Base-by-base conservation (phyloP, 345 rosid species). In the Corymbia maculata region DNA sequence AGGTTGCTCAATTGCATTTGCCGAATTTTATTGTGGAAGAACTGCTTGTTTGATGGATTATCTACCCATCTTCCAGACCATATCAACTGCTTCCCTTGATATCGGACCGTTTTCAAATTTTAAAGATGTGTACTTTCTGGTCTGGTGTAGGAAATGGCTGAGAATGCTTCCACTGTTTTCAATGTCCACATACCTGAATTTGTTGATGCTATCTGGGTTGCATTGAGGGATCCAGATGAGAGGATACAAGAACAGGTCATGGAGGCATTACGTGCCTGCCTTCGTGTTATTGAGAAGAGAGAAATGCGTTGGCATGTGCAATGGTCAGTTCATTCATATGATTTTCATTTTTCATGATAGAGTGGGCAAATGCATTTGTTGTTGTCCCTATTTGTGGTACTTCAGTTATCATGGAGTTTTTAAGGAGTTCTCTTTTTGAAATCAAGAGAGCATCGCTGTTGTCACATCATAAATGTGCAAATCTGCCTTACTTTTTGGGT, bases 271-370 rank as follows among this genome's bases (percentile, higher is more conserved):
- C 99, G 99, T 88, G 99, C 99, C 86, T 98, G 99, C 91, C 99
- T 98, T 91, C 94, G 95, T 91, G 99, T 98, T 92, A 96, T 98
- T 88, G 99, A 98, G 93, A 98, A 98, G 92, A 97, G 99, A 49
- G 99, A 98, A 94, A 98, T 99, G 79, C 98, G 99, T 10, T 98
- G 99, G 99, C 96, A 98, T 68, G 99, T 98, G 89, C 99, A 97
- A 59, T 97, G 99, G 99, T 98, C 85, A 88, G 99, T 94, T 87
- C 59, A 50, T 19, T 70, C 82, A 36, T 70, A 70, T 70, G 82
- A 36, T 36, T 70, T 70, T 36, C 47, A 70, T 70, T 70, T 70
- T 36, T 70, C 82, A 70, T 36, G 14, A 70, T 17, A 70, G 47
- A 70, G 26, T 6, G 4, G 47, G 82, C 80, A 70, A 70, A 44